Base-by-base conservation (phyloP, 192 early-diverging fungal genomes). In the Thamnidium elegans region DNA sequence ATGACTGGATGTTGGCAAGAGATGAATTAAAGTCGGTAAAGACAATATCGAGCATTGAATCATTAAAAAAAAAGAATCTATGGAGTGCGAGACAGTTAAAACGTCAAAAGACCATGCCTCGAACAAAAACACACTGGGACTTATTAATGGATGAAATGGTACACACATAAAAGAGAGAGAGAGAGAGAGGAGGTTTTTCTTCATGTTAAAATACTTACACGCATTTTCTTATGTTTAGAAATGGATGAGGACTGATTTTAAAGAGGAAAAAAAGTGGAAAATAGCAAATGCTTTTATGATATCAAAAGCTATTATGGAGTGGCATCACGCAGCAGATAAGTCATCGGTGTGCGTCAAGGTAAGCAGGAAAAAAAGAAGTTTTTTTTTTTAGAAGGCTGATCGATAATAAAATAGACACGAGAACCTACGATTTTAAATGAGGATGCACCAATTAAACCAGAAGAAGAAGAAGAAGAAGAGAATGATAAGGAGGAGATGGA, bases 231-330 rank as follows among this genome's bases (percentile, higher is more conserved):
- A 43, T 55, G 32, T 54, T n/a, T 66, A 90, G 88, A 80, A 81
- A 77, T 95, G 92, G 93, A 77, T 87, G 69, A 77, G 79, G 21
- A 86, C 81, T 26, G 93, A 95, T 63, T 94, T 91, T 73, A 83
- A 83, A 56, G 85, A 94, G 60, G 93, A 95, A 66, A 73, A 86
- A 44, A 83, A 81, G 44, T 92, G 90, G 91, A 95, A 95, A 72
- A 87, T 89, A 31, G 87, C 83, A 7, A 79, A 74, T 13, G 89
- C 92, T 0, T 89, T 76, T 64, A 81, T 73, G 43, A 53, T 94
- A 1, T 84, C 86, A 0, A 73, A 75, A 44, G 82, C 81, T 69
- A 74, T 90, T 7, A 76, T 87, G 79, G 91, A 89, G 44, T 94
- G 89, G 87, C 91, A 93, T 79, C 58, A 69, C 30, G 66, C 86